Conservation (phyloP, 1,139 yeast species). For the Geotrichum restrictum region DNA sequence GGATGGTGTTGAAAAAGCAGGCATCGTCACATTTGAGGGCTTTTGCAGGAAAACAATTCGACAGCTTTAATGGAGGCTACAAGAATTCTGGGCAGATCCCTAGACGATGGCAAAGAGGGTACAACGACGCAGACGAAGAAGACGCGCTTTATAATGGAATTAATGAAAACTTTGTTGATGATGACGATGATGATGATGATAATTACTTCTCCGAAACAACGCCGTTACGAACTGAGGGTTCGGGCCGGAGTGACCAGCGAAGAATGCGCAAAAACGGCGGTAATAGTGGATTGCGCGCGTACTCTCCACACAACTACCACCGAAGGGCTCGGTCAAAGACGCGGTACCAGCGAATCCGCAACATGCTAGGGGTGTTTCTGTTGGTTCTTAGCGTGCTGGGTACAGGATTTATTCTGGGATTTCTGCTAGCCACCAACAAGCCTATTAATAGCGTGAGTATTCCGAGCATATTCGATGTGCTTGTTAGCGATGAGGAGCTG, state of each 20-base stretch:
- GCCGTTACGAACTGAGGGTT: background rate
- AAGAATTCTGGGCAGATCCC: too few relatives aligned
- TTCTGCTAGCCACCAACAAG: slow-evolving; percentile 79
- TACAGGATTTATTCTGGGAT: slow-evolving; percentile 75
- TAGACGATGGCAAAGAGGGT: background rate
- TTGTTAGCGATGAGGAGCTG: slow-evolving; percentile 80
- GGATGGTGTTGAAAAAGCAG: background rate
- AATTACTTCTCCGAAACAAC: background rate
- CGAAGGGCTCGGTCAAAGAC: slow-evolving; percentile 24
- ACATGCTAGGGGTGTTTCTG: slow-evolving; percentile 32
- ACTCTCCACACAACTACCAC: slow-evolving; percentile 36
- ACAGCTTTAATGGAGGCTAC: background rate
- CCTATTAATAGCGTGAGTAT: slow-evolving; percentile 69
- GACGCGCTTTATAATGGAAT: slow-evolving; percentile 22
- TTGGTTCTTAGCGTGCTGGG: slow-evolving; percentile 31
- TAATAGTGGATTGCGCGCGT: slow-evolving; percentile 19
- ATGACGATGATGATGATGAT: slow-evolving; percentile 27
- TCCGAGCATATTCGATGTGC: slow-evolving; percentile 58
- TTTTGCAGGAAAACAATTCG: background rate
- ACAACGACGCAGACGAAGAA: slow-evolving; percentile 34
- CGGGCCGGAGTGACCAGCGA: background rate
- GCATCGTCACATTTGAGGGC: background rate
- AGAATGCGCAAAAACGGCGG: slow-evolving; percentile 13
- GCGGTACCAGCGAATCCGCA: slow-evolving; percentile 29
- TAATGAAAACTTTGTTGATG: slow-evolving; percentile 16